Percentiles rank a stretch among this genome's conserved stretches.
Conservation (phyloP, 2,329 filamentous ascomycete genomes). For the Drechmeria coniospora region DNA sequence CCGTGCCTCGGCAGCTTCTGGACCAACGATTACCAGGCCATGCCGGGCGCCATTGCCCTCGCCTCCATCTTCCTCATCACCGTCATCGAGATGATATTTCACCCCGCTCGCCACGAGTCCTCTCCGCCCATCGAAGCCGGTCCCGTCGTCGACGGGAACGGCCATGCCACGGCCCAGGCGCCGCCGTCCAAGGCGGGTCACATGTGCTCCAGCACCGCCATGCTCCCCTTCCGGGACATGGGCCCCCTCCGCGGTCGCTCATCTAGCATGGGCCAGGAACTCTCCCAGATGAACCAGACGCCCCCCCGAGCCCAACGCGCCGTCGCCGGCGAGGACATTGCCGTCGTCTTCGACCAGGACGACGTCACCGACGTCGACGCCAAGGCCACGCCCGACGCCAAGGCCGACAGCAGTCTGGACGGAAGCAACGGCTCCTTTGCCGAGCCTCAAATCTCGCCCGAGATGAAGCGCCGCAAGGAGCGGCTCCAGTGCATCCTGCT, state of each 20-base stretch:
- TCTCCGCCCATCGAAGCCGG: conserved; percentile 6
- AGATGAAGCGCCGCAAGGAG: conserved; percentile 46
- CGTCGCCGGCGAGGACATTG: neutral
- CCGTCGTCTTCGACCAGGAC: conserved; percentile 1
- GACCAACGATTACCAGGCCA: conserved; percentile 58
- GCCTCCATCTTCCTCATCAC: conserved; percentile 64
- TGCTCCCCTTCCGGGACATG: conserved; percentile 17
- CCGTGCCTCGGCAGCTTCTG: conserved; percentile 61
- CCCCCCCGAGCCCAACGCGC: neutral
- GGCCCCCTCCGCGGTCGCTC: conserved; percentile 17
- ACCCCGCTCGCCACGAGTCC: conserved; percentile 21
- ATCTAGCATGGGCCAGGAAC: conserved; percentile 17
- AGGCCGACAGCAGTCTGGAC: conserved; percentile 7
- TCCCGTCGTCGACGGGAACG: no score
- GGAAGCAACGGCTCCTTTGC: conserved; percentile 10
- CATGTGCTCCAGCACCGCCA: conserved; percentile 7
- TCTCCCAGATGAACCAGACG: conserved; percentile 13
- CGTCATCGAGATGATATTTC: conserved; percentile 58
- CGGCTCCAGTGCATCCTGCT: conserved; percentile 64
- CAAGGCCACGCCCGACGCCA: conserved; percentile 7
- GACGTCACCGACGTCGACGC: conserved; percentile 5
- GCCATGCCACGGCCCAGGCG: neutral
- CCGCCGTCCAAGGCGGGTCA: conserved; percentile 1
- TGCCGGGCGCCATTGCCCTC: conserved; percentile 71
- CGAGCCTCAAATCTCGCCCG: conserved; percentile 19